phyloP scores from a whole-genome alignment of 2,329 filamentous ascomycete genomes.

The Tolypocladium album region DNA sequence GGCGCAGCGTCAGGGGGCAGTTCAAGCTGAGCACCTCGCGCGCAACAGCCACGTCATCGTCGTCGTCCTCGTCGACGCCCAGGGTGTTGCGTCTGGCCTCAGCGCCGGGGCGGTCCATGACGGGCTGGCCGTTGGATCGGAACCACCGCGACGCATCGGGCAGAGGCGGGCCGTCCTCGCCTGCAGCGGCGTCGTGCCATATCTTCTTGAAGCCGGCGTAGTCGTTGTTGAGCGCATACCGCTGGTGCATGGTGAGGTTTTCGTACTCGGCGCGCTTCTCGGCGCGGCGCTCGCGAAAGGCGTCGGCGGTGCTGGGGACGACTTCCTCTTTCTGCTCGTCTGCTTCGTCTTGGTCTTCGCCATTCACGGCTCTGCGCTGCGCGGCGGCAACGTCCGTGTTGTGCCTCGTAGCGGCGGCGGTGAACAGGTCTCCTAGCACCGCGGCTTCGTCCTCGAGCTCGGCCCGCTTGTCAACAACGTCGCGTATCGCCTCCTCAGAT shows the following conservation, averaged over 20 bases:
- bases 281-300: slow-evolving; percentile 25
- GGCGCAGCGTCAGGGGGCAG: slow-evolving; percentile 57
- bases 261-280: slow-evolving; percentile 31
- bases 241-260: slow-evolving; percentile 28
- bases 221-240: slow-evolving; percentile 46
- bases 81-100: neutral
- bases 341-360: slow-evolving; percentile 3
- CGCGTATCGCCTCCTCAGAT: slow-evolving; percentile 35
- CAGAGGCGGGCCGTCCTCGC: slow-evolving; percentile 36
- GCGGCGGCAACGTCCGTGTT: slow-evolving; percentile 5
- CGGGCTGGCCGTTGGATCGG: slow-evolving; percentile 30
- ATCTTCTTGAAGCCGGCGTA: slow-evolving; percentile 48
- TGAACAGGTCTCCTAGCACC: slow-evolving; percentile 25
- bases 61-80: slow-evolving; percentile 32
- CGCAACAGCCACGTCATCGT: slow-evolving; percentile 59
- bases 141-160: slow-evolving; percentile 47
- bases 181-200: slow-evolving; percentile 43
- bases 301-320: slow-evolving; percentile 14
- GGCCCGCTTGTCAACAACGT: slow-evolving; percentile 36
- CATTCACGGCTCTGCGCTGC: slow-evolving; percentile 4
- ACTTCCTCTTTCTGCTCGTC: slow-evolving; percentile 12
- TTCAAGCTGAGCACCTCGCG: slow-evolving; percentile 53
- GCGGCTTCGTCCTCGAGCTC: slow-evolving; percentile 37
- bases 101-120: slow-evolving; percentile 16
- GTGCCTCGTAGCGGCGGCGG: slow-evolving; percentile 4